Base-by-base conservation (phyloP, 2,329 filamentous ascomycete species). In the Trichoderma koningiopsis region DNA sequence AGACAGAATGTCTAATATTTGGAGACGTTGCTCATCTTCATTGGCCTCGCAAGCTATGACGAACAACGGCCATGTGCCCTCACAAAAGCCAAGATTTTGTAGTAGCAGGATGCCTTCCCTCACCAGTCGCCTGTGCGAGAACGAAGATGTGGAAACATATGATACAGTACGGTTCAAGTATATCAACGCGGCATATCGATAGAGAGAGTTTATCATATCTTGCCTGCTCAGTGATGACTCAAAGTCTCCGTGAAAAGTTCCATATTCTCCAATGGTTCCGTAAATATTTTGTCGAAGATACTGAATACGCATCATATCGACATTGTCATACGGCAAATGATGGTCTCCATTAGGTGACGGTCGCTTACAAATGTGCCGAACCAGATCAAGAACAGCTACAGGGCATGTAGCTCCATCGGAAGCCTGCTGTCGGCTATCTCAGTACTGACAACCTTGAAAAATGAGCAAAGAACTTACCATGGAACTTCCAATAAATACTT, bases 21-120 rank as follows among this genome's bases (percentile, higher is more conserved):
- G 31, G 22, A 68, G 68, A 70, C 68, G 68, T 31, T 70, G 62
- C 33, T 49, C 57, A 57, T 70, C 68, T 29, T 55, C 64, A 33
- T 67, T 60, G 19, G 64, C 68, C 52, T 70, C 68, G 56, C 68
- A 70, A 11, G 68, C 68, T 16, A 70, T 56, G 16, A 70, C 56
- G 22, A 70, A 68, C 27, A 70, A 37, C 31, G 68, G 68, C 68
- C 68, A 70, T 11, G 64, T 57, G 33, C 64, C 62, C 33, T 70
- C 68, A 22, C 68, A 70, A 24, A 24, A 68, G 13, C 56, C 56
- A 62, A 70, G 68, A 3, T 56, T 68, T 55, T 68, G 22, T 14
- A 70, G 37, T 24, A 70, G 58, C 35, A 68, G 16, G 27, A 70
- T 61, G 14, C 68, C 68, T 43, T 70, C 68, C 27, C 68, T 29